Evolutionary conservation across 139 green algal species (phyloP), one percentile per base, ranked within the genome.

Genomic region (Monoraphidium neglectum): DNA sequence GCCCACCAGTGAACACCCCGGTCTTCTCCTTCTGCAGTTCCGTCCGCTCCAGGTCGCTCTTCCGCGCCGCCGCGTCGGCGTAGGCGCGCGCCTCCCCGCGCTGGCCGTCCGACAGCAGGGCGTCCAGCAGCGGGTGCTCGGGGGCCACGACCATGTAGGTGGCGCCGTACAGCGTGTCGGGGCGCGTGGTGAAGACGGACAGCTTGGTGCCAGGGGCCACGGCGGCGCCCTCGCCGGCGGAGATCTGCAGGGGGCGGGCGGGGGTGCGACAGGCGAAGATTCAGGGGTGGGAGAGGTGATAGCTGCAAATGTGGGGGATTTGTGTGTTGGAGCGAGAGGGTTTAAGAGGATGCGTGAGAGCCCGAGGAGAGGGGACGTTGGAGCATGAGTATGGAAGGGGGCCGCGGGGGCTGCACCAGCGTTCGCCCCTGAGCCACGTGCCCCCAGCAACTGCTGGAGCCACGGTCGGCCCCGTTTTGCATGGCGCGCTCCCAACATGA

Each of bases 131-230:
- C 0, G 94, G 91, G 88, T 99, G 96, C 83, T 99, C 97, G 0
- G 97, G 96, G 15, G 97, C 96, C 40, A 99, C 66, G 28, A 98
- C 93, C 84, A 99, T 86, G 85, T 99, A 99, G 21, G 95, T 99
- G 12, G 88, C 95, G 4, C 96, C 96, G 82, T 97, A 98, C 12
- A 99, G 84, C 2, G 96, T 99, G 88, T 99, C 96, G 1, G 96
- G 94, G 0, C 96, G 84, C 0, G 96, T 98, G 64, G 94, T 98
- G 88, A 92, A 98, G 8, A 95, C 92, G 32, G 90, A 74, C 51
- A 97, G 73, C 36, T 70, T 53, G n/a, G 24, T 49, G 53, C 40
- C 71, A 62, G 64, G 47, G 2, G 38, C 18, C 2, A 80, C 47
- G 51, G 16, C 37, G n/a, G 30, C 38, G 23, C 71, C 71, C 33